phyloP scores from a whole-genome alignment of 169 alveolate genomes.

The Eimeria brunetti region DNA sequence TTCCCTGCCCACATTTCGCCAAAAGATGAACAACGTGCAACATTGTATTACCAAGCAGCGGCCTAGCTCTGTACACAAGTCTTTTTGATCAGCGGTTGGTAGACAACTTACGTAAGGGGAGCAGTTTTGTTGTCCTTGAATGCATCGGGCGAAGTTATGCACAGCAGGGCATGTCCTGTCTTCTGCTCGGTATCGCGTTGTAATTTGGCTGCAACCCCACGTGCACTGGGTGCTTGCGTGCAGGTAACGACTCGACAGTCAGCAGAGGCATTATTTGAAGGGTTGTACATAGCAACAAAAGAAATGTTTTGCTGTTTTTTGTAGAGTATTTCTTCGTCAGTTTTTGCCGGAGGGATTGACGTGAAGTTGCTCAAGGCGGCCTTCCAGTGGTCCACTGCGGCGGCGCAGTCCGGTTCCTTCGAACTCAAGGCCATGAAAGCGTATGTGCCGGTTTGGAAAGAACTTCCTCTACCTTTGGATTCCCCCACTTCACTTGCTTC shows the following conservation, averaged over 20 bases:
- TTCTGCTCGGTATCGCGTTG: no score
- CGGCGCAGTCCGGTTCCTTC: not conserved
- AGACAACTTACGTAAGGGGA: not conserved
- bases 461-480: not conserved
- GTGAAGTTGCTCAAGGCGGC: not conserved
- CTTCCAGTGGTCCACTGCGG: not conserved
- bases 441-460: not conserved
- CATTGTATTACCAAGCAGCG: no score
- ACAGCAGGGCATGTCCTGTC: not conserved
- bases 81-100: not conserved
- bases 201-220: no score
- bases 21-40: not conserved
- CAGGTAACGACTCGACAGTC: not conserved
- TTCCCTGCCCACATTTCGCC: not conserved
- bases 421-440: not conserved
- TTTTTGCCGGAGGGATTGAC: not conserved
- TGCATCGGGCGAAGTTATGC: not conserved
- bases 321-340: not conserved
- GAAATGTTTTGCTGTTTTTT: not conserved
- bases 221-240: no score
- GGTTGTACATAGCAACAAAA: constrained; percentile 2
- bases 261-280: not conserved
- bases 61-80: not conserved
- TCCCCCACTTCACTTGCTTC: not conserved
- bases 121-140: not conserved